phyloP scores from a whole-genome alignment of 2,329 filamentous ascomycete genomes.

The Paramyrothecium roridum region DNA sequence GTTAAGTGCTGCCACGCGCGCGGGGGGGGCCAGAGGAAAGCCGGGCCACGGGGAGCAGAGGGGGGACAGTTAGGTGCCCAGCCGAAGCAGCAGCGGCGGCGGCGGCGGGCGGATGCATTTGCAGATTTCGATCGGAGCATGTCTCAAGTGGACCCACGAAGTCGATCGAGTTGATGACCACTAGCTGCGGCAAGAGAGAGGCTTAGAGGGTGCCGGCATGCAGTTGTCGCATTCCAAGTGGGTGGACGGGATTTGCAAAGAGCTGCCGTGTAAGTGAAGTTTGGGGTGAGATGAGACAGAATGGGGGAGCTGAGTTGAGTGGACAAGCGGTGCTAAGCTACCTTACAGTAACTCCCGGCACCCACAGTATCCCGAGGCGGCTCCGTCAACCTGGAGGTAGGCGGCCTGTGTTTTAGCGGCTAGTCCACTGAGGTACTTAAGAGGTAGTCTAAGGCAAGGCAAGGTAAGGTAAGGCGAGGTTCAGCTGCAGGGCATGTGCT shows the following conservation, averaged over 20 bases:
- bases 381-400: too few relatives aligned
- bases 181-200: conserved; percentile 3
- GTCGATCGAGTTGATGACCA: neutral
- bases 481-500: too few relatives aligned
- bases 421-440: too few relatives aligned
- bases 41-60: too few relatives aligned
- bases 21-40: too few relatives aligned
- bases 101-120: neutral
- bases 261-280: neutral
- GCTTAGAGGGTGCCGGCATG: conserved; percentile 9
- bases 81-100: neutral
- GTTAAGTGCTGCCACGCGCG: too few relatives aligned
- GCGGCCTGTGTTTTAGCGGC: neutral
- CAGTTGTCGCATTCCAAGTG: conserved; percentile 14
- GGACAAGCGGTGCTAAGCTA: too few relatives aligned
- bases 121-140: neutral
- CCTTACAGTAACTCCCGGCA: too few relatives aligned
- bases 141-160: neutral
- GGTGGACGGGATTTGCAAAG: conserved; percentile 2
- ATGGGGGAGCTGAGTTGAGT: conserved; percentile 3
- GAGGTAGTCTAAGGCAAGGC: too few relatives aligned
- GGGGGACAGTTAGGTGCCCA: neutral
- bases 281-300: conserved; percentile 1
- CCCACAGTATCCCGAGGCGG: too few relatives aligned
- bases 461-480: too few relatives aligned